Evolutionary conservation across 345 rosid species (phyloP).

Genomic region (Mallotus nudiflorus): DNA sequence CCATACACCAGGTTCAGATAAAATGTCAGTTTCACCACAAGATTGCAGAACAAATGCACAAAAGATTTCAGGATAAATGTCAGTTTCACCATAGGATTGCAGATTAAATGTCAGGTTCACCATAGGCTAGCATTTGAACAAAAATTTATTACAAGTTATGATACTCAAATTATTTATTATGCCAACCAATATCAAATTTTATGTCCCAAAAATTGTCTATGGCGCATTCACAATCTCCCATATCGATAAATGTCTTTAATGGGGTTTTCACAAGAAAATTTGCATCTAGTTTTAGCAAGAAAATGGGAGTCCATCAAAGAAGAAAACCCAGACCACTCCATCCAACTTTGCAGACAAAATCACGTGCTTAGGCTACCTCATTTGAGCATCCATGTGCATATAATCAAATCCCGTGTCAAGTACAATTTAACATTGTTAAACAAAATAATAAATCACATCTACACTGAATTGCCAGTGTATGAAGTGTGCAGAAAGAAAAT

Average conservation of each 20-base stretch:
- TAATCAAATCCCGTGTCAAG: not conserved
- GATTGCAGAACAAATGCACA: too few species aligned
- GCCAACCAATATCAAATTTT: not conserved
- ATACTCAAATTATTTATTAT: not conserved
- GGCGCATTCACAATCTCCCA: not conserved
- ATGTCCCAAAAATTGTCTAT: not conserved
- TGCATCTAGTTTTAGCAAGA: not conserved
- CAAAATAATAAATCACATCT: too few species aligned
- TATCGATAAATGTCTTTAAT: not conserved
- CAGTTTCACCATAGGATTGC: not conserved
- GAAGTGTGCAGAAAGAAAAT: not conserved
- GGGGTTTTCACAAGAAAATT: not conserved
- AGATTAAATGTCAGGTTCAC: not conserved
- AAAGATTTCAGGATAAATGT: not conserved
- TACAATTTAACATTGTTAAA: not conserved
- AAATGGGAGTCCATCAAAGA: not conserved
- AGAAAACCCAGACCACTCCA: not conserved
- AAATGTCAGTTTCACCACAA: not conserved
- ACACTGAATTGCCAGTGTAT: not conserved
- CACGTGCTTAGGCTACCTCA: conserved; percentile 1
- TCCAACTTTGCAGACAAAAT: not conserved
- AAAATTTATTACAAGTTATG: not conserved
- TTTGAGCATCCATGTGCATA: not conserved
- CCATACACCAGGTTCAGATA: not conserved
- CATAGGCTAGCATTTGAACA: not conserved